Percentiles rank a stretch among this genome's conserved stretches.
Conservation (phyloP, 2,329 filamentous ascomycete genomes). For the Fusarium brevicatenulatum region DNA sequence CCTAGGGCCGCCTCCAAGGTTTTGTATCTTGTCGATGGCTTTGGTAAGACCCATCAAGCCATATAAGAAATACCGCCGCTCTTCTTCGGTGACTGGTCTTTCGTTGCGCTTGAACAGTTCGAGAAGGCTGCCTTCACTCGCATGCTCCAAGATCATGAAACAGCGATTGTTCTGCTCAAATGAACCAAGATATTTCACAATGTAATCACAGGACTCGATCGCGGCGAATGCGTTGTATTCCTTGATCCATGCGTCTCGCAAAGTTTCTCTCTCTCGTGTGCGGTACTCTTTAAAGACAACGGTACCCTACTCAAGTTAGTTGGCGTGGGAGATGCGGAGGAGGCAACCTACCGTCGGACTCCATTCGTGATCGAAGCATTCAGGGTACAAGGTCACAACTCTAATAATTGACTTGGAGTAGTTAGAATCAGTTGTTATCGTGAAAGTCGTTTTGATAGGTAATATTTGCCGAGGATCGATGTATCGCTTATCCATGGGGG, state of each 20-base stretch:
- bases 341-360: background rate
- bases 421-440: background rate
- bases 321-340: background rate
- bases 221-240: slow-evolving; percentile 6
- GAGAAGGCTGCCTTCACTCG: slow-evolving; percentile 1
- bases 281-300: slow-evolving; percentile 28
- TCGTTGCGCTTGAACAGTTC: slow-evolving; percentile 1
- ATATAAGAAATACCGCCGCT: slow-evolving; percentile 1
- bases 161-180: slow-evolving; percentile 19
- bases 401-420: background rate
- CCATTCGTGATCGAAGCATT: slow-evolving; percentile 4
- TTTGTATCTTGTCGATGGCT: slow-evolving; percentile 12
- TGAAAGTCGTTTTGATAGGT: background rate
- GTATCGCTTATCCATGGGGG: background rate
- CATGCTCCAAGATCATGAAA: slow-evolving; percentile 19
- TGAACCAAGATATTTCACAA: slow-evolving; percentile 21
- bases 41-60: slow-evolving; percentile 4
- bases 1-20: background rate
- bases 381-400: background rate
- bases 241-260: slow-evolving; percentile 4
- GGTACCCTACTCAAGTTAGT: background rate
- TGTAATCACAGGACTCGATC: slow-evolving; percentile 9
- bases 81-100: background rate
- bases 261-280: background rate
- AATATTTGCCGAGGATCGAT: slow-evolving; percentile 14